Evolutionary conservation across 176 grass and related monocot species (phyloP).

Genomic region (Phoenix dactylifera): DNA sequence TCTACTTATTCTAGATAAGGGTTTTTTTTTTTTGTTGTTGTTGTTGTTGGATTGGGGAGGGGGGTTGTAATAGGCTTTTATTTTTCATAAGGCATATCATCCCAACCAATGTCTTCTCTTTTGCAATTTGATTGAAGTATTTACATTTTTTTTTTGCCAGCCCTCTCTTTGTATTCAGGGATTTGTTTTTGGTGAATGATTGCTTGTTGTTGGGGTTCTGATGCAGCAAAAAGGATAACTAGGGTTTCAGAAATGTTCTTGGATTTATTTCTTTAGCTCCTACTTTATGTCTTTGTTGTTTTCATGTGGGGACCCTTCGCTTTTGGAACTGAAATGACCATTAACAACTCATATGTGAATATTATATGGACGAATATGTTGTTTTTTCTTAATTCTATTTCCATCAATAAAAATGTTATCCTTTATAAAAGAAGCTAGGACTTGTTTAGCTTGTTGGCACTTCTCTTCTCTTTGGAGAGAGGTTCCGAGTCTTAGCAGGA

Average conservation of each 20-base stretch:
- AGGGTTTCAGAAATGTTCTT: conserved; percentile 1
- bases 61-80: too few species aligned
- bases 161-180: background rate
- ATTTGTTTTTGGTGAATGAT: conserved; percentile 11
- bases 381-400: background rate
- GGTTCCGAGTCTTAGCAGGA: too few species aligned
- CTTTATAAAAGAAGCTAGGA: too few species aligned
- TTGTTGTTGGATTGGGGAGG: too few species aligned
- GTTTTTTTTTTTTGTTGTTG: too few species aligned
- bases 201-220: conserved; percentile 6
- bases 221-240: conserved; percentile 1
- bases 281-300: conserved; percentile 10
- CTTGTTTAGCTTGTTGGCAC: too few species aligned
- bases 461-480: too few species aligned
- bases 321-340: conserved; percentile 8
- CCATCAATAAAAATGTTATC: background rate
- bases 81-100: too few species aligned
- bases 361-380: background rate
- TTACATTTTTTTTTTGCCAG: background rate
- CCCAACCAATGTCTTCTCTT: background rate
- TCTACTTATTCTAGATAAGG: too few species aligned
- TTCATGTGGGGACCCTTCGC: background rate
- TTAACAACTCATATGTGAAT: background rate
- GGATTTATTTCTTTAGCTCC: conserved; percentile 3
- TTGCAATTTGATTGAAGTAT: background rate